Conservation (phyloP, 1,284 basidiomycete genomes). For the Ganoderma sinense region DNA sequence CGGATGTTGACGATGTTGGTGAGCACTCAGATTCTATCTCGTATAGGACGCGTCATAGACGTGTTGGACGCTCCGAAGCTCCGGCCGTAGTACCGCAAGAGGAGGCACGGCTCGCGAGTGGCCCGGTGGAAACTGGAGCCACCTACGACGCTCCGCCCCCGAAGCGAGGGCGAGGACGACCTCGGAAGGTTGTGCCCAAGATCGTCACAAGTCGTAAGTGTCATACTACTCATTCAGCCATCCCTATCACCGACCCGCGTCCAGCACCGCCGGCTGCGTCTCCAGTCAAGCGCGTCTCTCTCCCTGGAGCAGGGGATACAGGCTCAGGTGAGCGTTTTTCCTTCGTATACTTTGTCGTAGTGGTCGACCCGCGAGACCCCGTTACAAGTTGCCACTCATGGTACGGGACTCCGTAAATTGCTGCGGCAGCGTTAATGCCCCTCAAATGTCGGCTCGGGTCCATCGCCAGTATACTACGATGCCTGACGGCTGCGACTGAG, state of each 20-base stretch:
- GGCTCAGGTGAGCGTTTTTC: background rate
- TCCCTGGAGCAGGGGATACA: background rate
- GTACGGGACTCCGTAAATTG: too few species aligned
- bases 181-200: background rate
- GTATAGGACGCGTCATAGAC: background rate
- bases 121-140: too few species aligned
- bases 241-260: background rate
- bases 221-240: too few species aligned
- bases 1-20: constrained; percentile 9
- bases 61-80: background rate
- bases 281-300: too few species aligned
- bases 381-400: too few species aligned
- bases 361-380: background rate
- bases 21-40: background rate
- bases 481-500: too few species aligned
- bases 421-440: too few species aligned
- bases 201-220: background rate
- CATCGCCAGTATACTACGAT: too few species aligned
- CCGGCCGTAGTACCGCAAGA: background rate
- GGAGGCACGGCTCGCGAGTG: background rate
- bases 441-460: too few species aligned
- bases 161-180: constrained; percentile 7
- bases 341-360: background rate
- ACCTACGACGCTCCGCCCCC: background rate
- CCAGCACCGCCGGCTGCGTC: background rate